Evolutionary conservation across 768 basidiomycete species (phyloP), one percentile per base, ranked within the genome.

Genomic region (Xerocomus potaroensis): DNA sequence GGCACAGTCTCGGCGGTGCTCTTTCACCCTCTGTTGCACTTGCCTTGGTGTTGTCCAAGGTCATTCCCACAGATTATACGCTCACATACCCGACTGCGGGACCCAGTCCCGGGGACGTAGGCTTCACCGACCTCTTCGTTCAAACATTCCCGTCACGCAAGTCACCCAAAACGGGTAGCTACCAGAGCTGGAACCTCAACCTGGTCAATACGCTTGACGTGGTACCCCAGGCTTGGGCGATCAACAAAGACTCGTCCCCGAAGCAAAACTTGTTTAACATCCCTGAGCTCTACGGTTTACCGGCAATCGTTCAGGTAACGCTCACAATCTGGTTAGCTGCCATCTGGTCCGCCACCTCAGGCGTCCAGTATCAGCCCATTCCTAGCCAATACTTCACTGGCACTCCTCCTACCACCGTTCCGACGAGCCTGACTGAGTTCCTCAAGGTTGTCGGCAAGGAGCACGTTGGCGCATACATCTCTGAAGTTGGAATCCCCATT

Each of bases 1-100:
- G 57, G 3, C 43, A 48, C 29, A 52, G 49, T 41, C 56, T 58
- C 31, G 53, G 49, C 3, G 49, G 47, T 11, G 33, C 49, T 1
- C 48, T 58, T 31, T 44, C 50, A 16, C 33, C 57, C 15, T 45
- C 50, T 24, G 24, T 56, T 12, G 50, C 57, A 1, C 46, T 59
- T n/a, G 23, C 56, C 12, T 36, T 58, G 0, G 45, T 51, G 5
- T 1, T 3, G 4, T 22, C 53, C 11, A 23, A 32, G 9, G 12
- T 15, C 19, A 15, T 48, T 16, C 27, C 33, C 12, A 45, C 9
- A 2, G 21, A 26, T n/a, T 8, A 19, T 8, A 45, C 36, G 12
- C 19, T 50, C 7, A 49, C 43, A 0, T 53, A 53, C 21, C 26
- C 41, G 10, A 23, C 18, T 8, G 49, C 45, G 3, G 45, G 42